phyloP scores from a whole-genome alignment of 176 grass and related monocot species.

The Phyllostachys edulis region DNA sequence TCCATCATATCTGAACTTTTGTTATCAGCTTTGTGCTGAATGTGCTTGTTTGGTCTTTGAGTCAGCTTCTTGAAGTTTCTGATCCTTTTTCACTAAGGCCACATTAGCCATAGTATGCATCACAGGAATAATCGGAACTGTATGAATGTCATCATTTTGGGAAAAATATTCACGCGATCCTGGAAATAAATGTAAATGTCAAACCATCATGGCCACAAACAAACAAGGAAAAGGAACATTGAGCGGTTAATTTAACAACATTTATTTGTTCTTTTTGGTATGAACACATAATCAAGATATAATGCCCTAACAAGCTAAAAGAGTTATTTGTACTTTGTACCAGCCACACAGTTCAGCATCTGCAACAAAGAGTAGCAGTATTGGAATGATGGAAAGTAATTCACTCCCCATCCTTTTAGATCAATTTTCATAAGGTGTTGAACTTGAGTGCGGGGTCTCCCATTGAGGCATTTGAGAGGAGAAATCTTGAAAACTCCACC shows the following conservation, averaged over 20 bases:
- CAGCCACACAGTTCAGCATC: too few species aligned
- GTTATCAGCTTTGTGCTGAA: constrained; percentile 31
- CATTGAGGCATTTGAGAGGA: too few species aligned
- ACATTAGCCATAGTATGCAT: constrained; percentile 61
- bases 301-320: constrained; percentile 30
- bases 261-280: not conserved
- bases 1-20: constrained; percentile 55
- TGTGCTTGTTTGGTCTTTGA: constrained; percentile 34
- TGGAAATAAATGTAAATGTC: constrained; percentile 45
- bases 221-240: constrained; percentile 9
- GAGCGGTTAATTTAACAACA: not conserved
- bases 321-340: constrained; percentile 54
- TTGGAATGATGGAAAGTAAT: too few species aligned
- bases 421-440: too few species aligned
- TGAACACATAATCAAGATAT: not conserved
- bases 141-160: constrained; percentile 76
- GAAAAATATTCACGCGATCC: constrained; percentile 93
- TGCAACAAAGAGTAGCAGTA: too few species aligned
- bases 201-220: not conserved
- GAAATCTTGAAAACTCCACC: too few species aligned
- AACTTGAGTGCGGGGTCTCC: too few species aligned
- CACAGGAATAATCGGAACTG: constrained; percentile 66
- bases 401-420: too few species aligned
- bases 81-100: constrained; percentile 48
- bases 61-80: constrained; percentile 39